A percentile compares a stretch with the other conserved stretches of the same genome.
phyloP scores from a whole-genome alignment of 345 rosid species.

The Erodium maritimum region DNA sequence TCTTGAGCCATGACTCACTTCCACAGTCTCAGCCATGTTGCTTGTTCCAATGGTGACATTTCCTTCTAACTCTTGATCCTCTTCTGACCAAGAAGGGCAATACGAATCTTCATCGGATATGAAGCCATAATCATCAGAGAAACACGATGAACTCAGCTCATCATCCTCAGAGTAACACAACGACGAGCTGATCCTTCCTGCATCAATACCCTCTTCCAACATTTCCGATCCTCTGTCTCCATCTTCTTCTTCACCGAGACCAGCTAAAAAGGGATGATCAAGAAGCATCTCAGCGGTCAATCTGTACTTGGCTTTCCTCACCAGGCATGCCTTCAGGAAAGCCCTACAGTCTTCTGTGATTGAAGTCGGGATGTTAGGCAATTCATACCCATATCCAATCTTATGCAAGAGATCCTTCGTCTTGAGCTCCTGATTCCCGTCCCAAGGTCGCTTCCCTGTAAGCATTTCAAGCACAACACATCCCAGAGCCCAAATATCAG shows the following conservation, averaged over 20 bases:
- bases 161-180: not conserved
- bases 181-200: not conserved
- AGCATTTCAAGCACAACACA: constrained; percentile 41
- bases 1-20: no score
- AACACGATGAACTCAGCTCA: not conserved
- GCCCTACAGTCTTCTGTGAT: constrained; percentile 17
- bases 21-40: not conserved
- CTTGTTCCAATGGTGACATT: no score
- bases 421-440: no score
- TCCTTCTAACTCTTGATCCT: not conserved
- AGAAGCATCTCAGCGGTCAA: constrained; percentile 20
- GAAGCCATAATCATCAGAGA: not conserved
- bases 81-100: not conserved
- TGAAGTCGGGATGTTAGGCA: constrained; percentile 14
- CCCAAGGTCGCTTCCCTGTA: constrained; percentile 32
- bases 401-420: not conserved
- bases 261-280: constrained; percentile 16
- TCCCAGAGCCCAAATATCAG: constrained; percentile 44
- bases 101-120: not conserved
- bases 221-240: not conserved
- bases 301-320: constrained; percentile 9
- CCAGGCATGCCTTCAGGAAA: constrained; percentile 19
- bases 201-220: constrained; percentile 5
- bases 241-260: constrained; percentile 6
- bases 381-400: constrained; percentile 5